Evolutionary conservation across 495 filamentous ascomycete genomes (phyloP).

Genomic region (Podospora australis): DNA sequence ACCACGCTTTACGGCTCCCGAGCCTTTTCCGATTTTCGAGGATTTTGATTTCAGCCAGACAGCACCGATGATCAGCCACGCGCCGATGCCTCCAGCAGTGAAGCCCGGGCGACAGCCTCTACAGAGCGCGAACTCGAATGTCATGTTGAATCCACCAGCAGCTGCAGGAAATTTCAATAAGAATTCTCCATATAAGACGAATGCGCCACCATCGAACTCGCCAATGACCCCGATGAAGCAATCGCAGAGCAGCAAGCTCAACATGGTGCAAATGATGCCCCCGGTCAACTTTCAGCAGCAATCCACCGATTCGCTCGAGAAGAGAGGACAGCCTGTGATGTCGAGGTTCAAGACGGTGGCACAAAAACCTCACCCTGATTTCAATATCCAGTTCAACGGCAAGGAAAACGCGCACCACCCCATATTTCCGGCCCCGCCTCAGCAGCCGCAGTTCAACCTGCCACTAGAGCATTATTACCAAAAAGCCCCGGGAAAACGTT

Average conservation of each 20-base stretch:
- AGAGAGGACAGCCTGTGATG: constrained; percentile 60
- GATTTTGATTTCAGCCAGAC: constrained; percentile 49
- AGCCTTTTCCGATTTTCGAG: constrained; percentile 57
- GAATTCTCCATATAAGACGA: constrained; percentile 53
- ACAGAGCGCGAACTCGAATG: constrained; percentile 46
- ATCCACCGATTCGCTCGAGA: constrained; percentile 78
- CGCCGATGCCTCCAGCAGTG: constrained; percentile 45
- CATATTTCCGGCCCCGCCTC: constrained; percentile 40
- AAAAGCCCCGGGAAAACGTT: constrained; percentile 57
- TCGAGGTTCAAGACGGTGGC: constrained; percentile 54
- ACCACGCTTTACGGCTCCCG: constrained; percentile 53
- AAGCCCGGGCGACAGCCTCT: constrained; percentile 41
- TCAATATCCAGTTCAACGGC: constrained; percentile 47
- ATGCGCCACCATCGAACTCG: constrained; percentile 30
- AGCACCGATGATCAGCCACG: constrained; percentile 40
- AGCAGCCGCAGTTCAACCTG: constrained; percentile 39
- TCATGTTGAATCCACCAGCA: constrained; percentile 51
- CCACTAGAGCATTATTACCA: constrained; percentile 50
- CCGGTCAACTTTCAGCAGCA: constrained; percentile 53
- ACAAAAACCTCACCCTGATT: constrained; percentile 58
- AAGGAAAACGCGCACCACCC: constrained; percentile 63
- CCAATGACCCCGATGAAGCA: constrained; percentile 40
- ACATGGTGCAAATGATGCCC: constrained; percentile 64
- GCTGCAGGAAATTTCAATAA: constrained; percentile 36
- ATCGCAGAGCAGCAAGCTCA: constrained; percentile 43